Evolutionary conservation across 129 eudicot species (phyloP).

Genomic region (Daucus carota): DH1_v3.0 NC_030386.2:15910001-15910500

Average conservation of each 20-base stretch:
- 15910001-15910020: conserved; percentile 66
- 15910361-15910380: conserved; percentile 39
- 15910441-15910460: conserved; percentile 44
- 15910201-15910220: conserved; percentile 89
- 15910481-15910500: conserved; percentile 90
- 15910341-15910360: conserved; percentile 28
- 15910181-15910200: conserved; percentile 81
- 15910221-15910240: conserved; percentile 59
- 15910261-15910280: conserved; percentile 58
- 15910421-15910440: conserved; percentile 31
- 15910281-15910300: conserved; percentile 95
- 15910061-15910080: conserved; percentile 95
- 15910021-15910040: conserved; percentile 61
- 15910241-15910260: conserved; percentile 33
- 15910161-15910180: conserved; percentile 85
- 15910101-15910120: conserved; percentile 82
- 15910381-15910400: conserved; percentile 16
- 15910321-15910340: conserved; percentile 35
- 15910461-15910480: conserved; percentile 35
- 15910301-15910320: conserved; percentile 68
- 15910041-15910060: conserved; percentile 72
- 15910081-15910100: conserved; percentile 98
- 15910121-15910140: conserved; percentile 84
- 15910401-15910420: conserved; percentile 22
- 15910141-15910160: conserved; percentile 98